Conservation (phyloP, 768 basidiomycete species). For the Xerocomus brunneocitrinus region DNA sequence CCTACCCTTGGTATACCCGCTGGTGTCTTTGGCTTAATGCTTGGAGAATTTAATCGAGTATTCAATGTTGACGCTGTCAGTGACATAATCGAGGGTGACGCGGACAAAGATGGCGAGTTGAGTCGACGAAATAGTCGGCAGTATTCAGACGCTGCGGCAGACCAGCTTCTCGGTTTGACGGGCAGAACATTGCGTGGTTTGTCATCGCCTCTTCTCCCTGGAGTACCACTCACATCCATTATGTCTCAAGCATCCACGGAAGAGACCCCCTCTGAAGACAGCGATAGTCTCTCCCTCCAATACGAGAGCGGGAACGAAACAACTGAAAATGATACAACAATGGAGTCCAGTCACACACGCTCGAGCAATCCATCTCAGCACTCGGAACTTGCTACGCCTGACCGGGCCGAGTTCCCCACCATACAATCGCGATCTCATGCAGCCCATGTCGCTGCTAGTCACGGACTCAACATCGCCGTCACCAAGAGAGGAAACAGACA, state of each 20-base stretch:
- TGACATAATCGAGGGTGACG: conserved; percentile 16
- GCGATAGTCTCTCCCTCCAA: conserved; percentile 60
- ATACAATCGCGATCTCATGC: conserved; percentile 45
- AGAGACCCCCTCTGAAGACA: conserved; percentile 64
- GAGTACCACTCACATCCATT: conserved; percentile 2
- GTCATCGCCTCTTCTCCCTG: conserved; percentile 21
- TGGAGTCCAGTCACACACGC: conserved; percentile 40
- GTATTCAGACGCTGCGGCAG: conserved; percentile 80
- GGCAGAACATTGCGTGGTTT: conserved; percentile 64
- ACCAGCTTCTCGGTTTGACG: conserved; percentile 71
- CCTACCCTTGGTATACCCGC: conserved; percentile 98
- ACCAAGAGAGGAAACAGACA: conserved; percentile 58
- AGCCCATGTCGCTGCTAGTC: conserved; percentile 56
- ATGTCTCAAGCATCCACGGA: conserved; percentile 41
- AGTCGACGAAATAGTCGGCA: conserved; percentile 77
- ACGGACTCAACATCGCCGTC: conserved; percentile 66
- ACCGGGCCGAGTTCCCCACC: conserved; percentile 26
- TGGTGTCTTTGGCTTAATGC: conserved; percentile 91
- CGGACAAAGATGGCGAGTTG: conserved; percentile 35
- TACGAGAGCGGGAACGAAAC: conserved; percentile 77
- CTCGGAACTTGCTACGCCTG: conserved; percentile 15
- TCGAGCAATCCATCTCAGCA: conserved; percentile 36
- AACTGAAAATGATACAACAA: conserved; percentile 51
- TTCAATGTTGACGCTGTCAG: conserved; percentile 69
- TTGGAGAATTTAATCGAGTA: conserved; percentile 88